Percentiles rank a stretch among this genome's conserved stretches.
Conservation (phyloP, 768 basidiomycete genomes). For the Podaxis sp. region DNA sequence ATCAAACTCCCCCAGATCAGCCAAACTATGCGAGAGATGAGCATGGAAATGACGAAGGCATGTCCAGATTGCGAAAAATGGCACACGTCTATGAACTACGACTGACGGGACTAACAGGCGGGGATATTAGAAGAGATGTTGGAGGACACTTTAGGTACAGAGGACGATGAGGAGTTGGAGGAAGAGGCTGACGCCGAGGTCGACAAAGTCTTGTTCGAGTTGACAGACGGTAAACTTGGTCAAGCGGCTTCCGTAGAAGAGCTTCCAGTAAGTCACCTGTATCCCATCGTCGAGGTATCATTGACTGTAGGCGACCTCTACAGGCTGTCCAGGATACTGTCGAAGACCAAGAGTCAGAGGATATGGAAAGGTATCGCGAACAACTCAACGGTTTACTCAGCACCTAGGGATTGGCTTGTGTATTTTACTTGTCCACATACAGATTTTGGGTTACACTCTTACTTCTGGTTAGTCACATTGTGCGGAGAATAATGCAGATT, state of each 20-base stretch:
- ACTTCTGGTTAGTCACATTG: background rate
- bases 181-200: slow-evolving; percentile 98
- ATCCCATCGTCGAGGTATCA: slow-evolving; percentile 12
- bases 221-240: slow-evolving; percentile 96
- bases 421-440: background rate
- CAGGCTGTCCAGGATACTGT: slow-evolving; percentile 59
- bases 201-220: slow-evolving; percentile 92
- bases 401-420: slow-evolving; percentile 27
- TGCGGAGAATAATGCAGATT: background rate
- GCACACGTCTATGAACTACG: background rate
- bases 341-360: slow-evolving; percentile 84
- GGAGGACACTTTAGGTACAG: slow-evolving; percentile 86
- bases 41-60: slow-evolving; percentile 99
- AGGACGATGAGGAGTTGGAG: slow-evolving; percentile 92
- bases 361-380: slow-evolving; percentile 88
- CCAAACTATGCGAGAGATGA: slow-evolving; percentile 95
- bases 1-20: slow-evolving; percentile 91
- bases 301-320: slow-evolving; percentile 1
- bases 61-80: slow-evolving; percentile 11
- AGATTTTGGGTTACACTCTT: background rate
- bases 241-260: slow-evolving; percentile 74
- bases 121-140: slow-evolving; percentile 99
- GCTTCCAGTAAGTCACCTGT: slow-evolving; percentile 60
- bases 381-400: slow-evolving; percentile 88
- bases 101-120: slow-evolving; percentile 50